These are phyloP conservation scores for Balakata baccata DNA, from an alignment of 345 rosid species.

Conservation along the genomic window DNA sequence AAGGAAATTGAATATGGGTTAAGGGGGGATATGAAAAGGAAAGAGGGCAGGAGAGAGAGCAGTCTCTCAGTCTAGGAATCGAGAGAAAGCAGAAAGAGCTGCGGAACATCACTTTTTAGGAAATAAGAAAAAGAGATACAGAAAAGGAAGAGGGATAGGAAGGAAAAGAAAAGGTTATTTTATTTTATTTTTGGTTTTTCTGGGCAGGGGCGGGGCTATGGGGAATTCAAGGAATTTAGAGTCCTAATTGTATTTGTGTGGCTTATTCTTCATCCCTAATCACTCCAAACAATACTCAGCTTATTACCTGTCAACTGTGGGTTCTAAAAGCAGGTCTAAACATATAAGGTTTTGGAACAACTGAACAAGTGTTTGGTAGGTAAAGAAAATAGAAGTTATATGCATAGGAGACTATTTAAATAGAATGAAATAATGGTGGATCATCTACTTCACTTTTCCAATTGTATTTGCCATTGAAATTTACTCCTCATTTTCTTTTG, in stretches of 20 bases:
- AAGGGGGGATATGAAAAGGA: not conserved
- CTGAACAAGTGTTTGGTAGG: too few relatives aligned
- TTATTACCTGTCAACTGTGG: not conserved
- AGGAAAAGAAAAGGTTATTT: too few relatives aligned
- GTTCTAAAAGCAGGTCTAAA: not conserved
- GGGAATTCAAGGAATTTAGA: too few relatives aligned
- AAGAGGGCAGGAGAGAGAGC: not conserved
- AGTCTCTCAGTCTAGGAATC: not conserved
- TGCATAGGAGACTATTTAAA: not conserved
- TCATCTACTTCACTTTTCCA: not conserved
- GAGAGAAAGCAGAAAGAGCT: not conserved
- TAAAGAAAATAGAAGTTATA: too few relatives aligned
- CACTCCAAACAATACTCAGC: too few relatives aligned
- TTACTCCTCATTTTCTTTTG: not conserved
- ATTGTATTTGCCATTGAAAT: not conserved
- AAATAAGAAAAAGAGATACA: too few relatives aligned
- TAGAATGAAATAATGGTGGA: not conserved
- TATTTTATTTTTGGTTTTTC: too few relatives aligned
- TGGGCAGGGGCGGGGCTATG: too few relatives aligned
- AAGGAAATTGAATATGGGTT: not conserved
- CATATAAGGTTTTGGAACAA: not conserved
- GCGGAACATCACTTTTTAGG: not conserved
- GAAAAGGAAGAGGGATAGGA: too few relatives aligned
- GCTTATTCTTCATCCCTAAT: not conserved
- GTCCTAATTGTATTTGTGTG: too few relatives aligned